A percentile compares a stretch with the other conserved stretches of the same genome.
These are phyloP conservation scores for Avena atlantica DNA, from an alignment of 176 grass and related monocot species.

Conservation along the genomic window DNA sequence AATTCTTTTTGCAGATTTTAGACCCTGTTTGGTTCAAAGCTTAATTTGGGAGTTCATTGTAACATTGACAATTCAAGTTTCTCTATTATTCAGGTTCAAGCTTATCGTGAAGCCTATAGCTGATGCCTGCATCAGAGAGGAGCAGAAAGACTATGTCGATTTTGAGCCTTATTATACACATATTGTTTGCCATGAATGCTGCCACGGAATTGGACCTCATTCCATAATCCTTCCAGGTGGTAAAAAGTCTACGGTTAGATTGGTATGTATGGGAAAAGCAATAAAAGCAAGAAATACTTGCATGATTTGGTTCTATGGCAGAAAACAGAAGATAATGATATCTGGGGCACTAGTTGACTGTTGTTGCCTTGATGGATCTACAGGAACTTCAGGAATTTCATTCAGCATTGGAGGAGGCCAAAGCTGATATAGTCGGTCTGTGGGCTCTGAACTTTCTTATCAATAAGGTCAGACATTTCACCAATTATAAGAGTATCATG, in stretches of 20 bases:
- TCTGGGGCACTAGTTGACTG: conserved; percentile 19
- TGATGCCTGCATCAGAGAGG: conserved; percentile 76
- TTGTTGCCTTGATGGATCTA: conserved; percentile 16
- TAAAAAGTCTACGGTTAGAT: conserved; percentile 84
- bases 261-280: conserved; percentile 54
- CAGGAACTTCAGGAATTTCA: conserved; percentile 95
- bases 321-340: not conserved
- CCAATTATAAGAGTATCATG: conserved; percentile 1
- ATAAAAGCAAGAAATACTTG: not conserved
- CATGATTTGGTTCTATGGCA: not conserved
- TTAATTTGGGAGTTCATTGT: not conserved
- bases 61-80: conserved; percentile 25
- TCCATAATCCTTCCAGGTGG: conserved; percentile 86
- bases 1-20: conserved; percentile 13
- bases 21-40: not conserved
- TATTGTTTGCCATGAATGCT: conserved; percentile 95
- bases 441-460: conserved; percentile 97
- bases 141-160: conserved; percentile 84
- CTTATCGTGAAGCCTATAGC: conserved; percentile 91
- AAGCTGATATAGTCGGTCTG: conserved; percentile 98
- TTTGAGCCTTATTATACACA: conserved; percentile 96
- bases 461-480: conserved; percentile 65
- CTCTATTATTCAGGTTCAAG: conserved; percentile 67
- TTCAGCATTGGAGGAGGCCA: conserved; percentile 94
- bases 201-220: conserved; percentile 99